Evolutionary conservation across 129 eudicot genomes (phyloP).

Genomic region (Cynara cardunculus): DNA sequence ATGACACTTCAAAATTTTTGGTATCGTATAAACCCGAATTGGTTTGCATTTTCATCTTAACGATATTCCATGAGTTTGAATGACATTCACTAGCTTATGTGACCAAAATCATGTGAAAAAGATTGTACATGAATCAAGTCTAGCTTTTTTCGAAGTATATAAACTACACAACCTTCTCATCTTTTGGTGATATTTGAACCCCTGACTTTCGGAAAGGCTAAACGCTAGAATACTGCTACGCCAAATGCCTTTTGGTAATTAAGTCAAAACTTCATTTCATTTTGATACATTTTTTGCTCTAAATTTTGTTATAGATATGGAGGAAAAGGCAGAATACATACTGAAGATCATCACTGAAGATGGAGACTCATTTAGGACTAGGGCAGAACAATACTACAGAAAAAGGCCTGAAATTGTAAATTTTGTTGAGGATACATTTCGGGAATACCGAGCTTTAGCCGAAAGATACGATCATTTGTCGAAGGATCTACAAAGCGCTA

Average conservation of each 20-base stretch:
- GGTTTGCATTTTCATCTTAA: background rate
- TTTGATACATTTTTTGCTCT: background rate
- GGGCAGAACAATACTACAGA: constrained; percentile 70
- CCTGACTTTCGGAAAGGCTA: too few relatives aligned
- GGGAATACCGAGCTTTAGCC: constrained; percentile 63
- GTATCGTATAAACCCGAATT: background rate
- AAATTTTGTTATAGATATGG: constrained; percentile 53
- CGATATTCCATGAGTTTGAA: background rate
- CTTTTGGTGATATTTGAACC: too few relatives aligned
- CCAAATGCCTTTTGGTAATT: background rate
- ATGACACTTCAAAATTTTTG: background rate
- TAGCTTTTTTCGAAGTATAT: too few relatives aligned
- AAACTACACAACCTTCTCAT: too few relatives aligned
- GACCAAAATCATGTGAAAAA: background rate
- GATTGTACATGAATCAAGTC: too few relatives aligned
- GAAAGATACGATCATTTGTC: constrained; percentile 71
- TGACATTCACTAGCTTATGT: background rate
- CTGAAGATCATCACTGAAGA: constrained; percentile 58
- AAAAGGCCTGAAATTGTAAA: constrained; percentile 58
- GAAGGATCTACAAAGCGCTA: constrained; percentile 61
- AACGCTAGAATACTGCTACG: too few relatives aligned
- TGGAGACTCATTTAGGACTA: constrained; percentile 56
- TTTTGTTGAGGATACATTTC: constrained; percentile 58
- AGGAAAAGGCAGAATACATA: constrained; percentile 57
- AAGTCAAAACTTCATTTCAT: background rate